These are phyloP conservation scores for Panaeolus papilionaceus DNA, from an alignment of 768 basidiomycete genomes.

Conservation along the genomic window DNA sequence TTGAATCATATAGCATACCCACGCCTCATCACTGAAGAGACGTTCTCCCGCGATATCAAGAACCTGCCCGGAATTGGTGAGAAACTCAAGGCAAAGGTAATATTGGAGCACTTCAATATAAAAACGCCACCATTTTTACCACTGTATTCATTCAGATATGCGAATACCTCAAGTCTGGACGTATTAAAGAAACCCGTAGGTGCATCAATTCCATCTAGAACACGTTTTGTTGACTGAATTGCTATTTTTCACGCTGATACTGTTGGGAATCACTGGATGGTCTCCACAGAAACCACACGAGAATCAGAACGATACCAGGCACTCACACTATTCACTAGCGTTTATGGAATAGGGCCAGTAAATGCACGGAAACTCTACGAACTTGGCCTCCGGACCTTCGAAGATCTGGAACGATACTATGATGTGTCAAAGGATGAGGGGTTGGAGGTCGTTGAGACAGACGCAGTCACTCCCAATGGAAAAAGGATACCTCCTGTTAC, in stretches of 20 bases:
- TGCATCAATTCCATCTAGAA: slow-evolving; percentile 18
- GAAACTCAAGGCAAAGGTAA: slow-evolving; percentile 57
- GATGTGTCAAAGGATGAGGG: slow-evolving; percentile 38
- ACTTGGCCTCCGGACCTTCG: slow-evolving; percentile 67
- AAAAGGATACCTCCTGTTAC: slow-evolving; percentile 25
- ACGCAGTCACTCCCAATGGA: slow-evolving; percentile 44
- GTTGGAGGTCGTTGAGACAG: slow-evolving; percentile 22
- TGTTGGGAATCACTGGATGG: background rate
- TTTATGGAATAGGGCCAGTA: slow-evolving; percentile 79
- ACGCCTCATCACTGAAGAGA: slow-evolving; percentile 42
- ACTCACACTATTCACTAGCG: slow-evolving; percentile 61
- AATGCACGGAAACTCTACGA: slow-evolving; percentile 72
- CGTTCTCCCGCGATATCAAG: slow-evolving; percentile 42
- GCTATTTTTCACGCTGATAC: slow-evolving; percentile 40
- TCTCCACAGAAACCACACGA: slow-evolving; percentile 53
- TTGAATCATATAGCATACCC: slow-evolving; percentile 52
- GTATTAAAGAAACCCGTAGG: slow-evolving; percentile 66
- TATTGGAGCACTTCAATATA: background rate
- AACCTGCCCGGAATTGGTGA: slow-evolving; percentile 56
- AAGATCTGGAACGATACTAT: slow-evolving; percentile 74
- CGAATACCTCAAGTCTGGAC: slow-evolving; percentile 62
- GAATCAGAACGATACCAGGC: slow-evolving; percentile 59
- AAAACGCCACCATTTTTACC: background rate
- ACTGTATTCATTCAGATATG: slow-evolving; percentile 50
- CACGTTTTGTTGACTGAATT: background rate